Evolutionary conservation across 257 asterid genomes (phyloP), one percentile per base, ranked within the genome.

Genomic region (Asclepias syriaca): DNA sequence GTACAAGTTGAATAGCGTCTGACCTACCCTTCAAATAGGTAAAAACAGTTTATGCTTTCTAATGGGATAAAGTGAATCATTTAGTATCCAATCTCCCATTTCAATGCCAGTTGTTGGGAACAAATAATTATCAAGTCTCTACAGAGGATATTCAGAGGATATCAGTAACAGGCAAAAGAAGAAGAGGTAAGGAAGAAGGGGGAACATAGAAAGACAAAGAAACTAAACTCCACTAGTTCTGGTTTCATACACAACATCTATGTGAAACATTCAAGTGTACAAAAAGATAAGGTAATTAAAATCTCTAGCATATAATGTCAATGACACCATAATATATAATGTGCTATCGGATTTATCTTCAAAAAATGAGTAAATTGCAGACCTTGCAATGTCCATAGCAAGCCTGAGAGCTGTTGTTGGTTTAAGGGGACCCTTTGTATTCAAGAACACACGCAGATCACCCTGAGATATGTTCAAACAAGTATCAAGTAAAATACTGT

Each of bases 381-480:
- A 94, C 98, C 98, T 94, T 72, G 97, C 97, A 81, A 94, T 89
- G 77, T 94, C 99, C 89, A 94, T 79, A 9, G 99, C 99, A 77
- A 87, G 86, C 87, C 91, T 86, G 84, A 94, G 87, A 78, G 97
- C 99, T 54, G 84, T 84, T 67, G 89, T 87, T 45, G 99, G 97
- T 80, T 84, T 91, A 75, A 94, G 93, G 22, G 96, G 82, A 49
- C 92, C 93, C 77, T 83, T 87, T 67, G 16, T 81, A 75, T 81
- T 86, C 89, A 94, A 81, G 76, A 76, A 90, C 71, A 86, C 86
- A 77, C 78, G 83, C 53, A 94, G 90, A 83, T 94, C 97, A n/a
- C 97, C 96, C 99, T 94, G 83, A 48, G 69, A 46, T 48, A 46
- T 46, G 19, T 13, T 22, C 43, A 49, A 29, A 32, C 59, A 49